Conservation (phyloP, 2,329 filamentous ascomycete genomes). For the Aspergillus pseudoterreus region DNA sequence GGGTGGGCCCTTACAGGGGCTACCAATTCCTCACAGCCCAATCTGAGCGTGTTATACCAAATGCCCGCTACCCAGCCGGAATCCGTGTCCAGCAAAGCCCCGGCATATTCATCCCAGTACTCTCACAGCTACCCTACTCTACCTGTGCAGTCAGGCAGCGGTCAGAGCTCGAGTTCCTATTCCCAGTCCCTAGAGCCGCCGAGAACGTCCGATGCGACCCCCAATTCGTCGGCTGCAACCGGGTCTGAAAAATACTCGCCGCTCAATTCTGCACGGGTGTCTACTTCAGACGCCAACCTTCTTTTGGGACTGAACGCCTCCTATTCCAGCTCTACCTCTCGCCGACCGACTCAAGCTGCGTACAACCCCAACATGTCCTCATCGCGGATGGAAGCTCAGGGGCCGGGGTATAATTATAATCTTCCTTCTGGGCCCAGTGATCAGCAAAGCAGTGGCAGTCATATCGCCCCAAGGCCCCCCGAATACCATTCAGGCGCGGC, state of each 20-base stretch:
- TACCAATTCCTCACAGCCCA: slow-evolving; percentile 80
- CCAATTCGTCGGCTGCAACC: slow-evolving; percentile 17
- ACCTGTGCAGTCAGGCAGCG: slow-evolving; percentile 18
- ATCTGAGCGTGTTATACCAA: slow-evolving; percentile 76
- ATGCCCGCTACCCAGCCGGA: slow-evolving; percentile 42
- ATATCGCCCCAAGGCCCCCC: slow-evolving; percentile 14
- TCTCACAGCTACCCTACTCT: slow-evolving; percentile 26
- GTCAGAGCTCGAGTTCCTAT: slow-evolving; percentile 19
- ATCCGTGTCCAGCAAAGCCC: slow-evolving; percentile 21
- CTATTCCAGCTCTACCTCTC: slow-evolving; percentile 25
- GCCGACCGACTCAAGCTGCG: slow-evolving; percentile 19
- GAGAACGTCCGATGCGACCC: slow-evolving; percentile 20
- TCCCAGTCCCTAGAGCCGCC: slow-evolving; percentile 31
- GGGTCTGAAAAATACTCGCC: slow-evolving; percentile 23
- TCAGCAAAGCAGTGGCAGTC: slow-evolving; percentile 11
- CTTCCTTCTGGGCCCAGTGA: slow-evolving; percentile 16
- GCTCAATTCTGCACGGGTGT: slow-evolving; percentile 41
- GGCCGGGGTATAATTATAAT: slow-evolving; percentile 21
- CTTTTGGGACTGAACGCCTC: slow-evolving; percentile 50
- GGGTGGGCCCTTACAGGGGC: slow-evolving; percentile 87
- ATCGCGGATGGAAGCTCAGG: slow-evolving; percentile 17
- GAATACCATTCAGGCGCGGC: slow-evolving; percentile 18
- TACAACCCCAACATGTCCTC: slow-evolving; percentile 20
- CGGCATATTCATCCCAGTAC: slow-evolving; percentile 29
- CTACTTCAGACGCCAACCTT: slow-evolving; percentile 34